Evolutionary conservation across 1,284 basidiomycete species (phyloP), one percentile per base, ranked within the genome.

Genomic region (Bjerkandera adusta): DNA sequence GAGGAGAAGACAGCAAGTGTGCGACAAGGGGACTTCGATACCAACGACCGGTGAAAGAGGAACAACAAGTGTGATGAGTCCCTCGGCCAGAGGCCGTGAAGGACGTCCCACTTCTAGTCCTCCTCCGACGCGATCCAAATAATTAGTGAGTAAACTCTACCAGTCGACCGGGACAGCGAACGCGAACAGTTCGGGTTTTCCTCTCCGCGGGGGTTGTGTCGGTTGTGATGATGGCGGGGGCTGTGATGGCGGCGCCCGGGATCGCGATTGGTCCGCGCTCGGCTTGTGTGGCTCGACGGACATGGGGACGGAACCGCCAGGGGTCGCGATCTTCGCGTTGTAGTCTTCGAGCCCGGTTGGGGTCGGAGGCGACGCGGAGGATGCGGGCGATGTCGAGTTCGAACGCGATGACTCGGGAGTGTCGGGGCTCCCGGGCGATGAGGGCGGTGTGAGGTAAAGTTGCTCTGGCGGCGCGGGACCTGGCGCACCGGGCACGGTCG

Each of bases 321-420:
- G 68, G 13, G 68, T 68, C 0, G 69, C 70, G 21, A 81, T 76
- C 58, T 73, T 72, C 2, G 71, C 71, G 2, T 62, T 66, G 35
- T 65, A 60, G 43, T 77, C 72, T 45, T 75, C 75, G 51, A 68
- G 66, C 12, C 75, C 70, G 2, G 69, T 62, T 0, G 79, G 79
- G 1, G 80, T 81, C 6, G 71, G 69, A 0, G 79, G 79, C 11
- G 79, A 77, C 0, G 68, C 74, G 1, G 76, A 74, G 1, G 77
- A 78, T 2, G 79, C 77, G 1, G 77, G 77, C 0, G 77, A 77
- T 0, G 76, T 70, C 15, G 73, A 73, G 0, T 65, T 69, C 1
- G 77, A 75, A 50, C 71, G 75, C 0, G 70, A 73, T 0, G 72
- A 67, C 1, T 75, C 71, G 0, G 72, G 77, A 0, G 77, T 76